Conservation (phyloP, 208 protist species). For the Trichomonas gallinae region DNA sequence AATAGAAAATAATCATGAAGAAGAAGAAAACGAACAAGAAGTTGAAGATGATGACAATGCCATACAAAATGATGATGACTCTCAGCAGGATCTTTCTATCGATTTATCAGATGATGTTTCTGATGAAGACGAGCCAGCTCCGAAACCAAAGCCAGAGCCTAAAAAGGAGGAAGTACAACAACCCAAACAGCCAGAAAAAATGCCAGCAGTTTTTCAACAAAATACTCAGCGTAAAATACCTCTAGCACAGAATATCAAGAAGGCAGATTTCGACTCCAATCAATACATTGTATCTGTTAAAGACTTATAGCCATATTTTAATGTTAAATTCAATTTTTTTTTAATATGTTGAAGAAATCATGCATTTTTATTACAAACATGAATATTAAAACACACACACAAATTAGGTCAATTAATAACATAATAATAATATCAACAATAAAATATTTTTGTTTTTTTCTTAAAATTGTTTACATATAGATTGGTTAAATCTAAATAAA, state of each 20-base stretch:
- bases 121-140: background rate
- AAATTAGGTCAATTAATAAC: too few relatives aligned
- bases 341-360: too few relatives aligned
- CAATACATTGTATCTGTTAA: background rate
- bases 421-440: too few relatives aligned
- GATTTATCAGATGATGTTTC: background rate
- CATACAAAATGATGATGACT: background rate
- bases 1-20: too few relatives aligned
- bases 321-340: too few relatives aligned
- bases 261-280: background rate
- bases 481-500: too few relatives aligned
- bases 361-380: too few relatives aligned
- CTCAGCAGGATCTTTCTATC: background rate
- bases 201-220: background rate
- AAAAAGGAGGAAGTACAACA: background rate
- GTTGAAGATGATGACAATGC: background rate
- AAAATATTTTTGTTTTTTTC: too few relatives aligned
- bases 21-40: background rate
- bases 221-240: background rate
- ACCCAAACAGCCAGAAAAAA: background rate
- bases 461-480: too few relatives aligned
- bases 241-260: background rate
- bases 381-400: too few relatives aligned
- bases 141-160: background rate
- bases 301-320: background rate